Evolutionary conservation across 345 rosid species (phyloP).

Genomic region (Salix exigua): DNA sequence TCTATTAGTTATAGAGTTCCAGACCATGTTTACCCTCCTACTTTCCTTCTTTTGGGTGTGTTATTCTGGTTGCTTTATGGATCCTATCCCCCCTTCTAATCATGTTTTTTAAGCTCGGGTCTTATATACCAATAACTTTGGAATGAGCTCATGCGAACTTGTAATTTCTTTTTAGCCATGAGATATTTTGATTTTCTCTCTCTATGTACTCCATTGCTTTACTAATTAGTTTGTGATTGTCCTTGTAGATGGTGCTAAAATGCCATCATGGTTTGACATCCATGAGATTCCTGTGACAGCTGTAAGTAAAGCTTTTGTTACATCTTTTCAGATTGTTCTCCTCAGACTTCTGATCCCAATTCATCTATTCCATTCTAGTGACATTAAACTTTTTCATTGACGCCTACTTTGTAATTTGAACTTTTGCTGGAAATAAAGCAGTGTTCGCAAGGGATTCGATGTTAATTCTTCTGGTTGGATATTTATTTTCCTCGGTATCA

Average conservation of each 20-base stretch:
- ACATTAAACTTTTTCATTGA: not conserved
- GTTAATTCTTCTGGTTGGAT: not conserved
- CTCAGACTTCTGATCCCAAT: not conserved
- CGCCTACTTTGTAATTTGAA: too few relatives aligned
- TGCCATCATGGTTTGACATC: conserved; percentile 96
- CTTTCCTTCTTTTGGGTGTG: not conserved
- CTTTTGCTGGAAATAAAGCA: not conserved
- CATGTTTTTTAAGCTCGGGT: not conserved
- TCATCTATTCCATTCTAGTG: not conserved
- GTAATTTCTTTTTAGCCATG: not conserved
- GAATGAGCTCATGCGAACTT: not conserved
- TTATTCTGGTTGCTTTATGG: not conserved
- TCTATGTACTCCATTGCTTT: not conserved
- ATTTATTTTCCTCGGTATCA: too few relatives aligned
- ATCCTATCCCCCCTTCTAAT: not conserved
- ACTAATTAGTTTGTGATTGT: not conserved
- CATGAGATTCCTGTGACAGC: conserved; percentile 79
- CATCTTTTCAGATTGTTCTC: not conserved
- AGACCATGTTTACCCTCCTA: not conserved
- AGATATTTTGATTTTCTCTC: not conserved
- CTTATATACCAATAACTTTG: not conserved
- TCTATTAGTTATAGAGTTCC: too few relatives aligned
- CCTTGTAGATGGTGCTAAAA: conserved; percentile 68
- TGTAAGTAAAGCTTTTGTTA: conserved; percentile 35
- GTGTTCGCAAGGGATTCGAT: not conserved